phyloP scores from a whole-genome alignment of 2,329 filamentous ascomycete genomes.

The Diaporthe citri region DNA sequence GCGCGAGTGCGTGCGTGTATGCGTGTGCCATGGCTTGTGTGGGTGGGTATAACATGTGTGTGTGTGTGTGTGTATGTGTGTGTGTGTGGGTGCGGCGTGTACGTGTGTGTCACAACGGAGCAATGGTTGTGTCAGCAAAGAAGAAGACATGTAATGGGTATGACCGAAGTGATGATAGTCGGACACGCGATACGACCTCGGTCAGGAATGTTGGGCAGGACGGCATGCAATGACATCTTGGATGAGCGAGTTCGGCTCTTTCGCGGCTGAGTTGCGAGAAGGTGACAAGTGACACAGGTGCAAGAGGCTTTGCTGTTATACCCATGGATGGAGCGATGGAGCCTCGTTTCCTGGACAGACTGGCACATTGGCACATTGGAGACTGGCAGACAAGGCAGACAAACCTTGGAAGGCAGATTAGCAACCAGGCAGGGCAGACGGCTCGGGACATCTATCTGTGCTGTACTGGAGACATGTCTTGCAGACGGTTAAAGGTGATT shows the following conservation, averaged over 20 bases:
- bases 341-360: neutral
- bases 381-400: neutral
- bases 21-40: neutral
- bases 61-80: neutral
- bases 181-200: slow-evolving; percentile 8
- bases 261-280: neutral
- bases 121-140: neutral
- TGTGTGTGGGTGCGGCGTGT: slow-evolving; percentile 10
- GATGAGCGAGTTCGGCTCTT: neutral
- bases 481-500: slow-evolving; percentile 9
- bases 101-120: slow-evolving; percentile 4
- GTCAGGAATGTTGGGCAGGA: slow-evolving; percentile 2
- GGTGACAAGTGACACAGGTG: neutral
- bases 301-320: neutral
- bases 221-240: slow-evolving; percentile 24
- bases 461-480: slow-evolving; percentile 11
- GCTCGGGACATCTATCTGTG: neutral
- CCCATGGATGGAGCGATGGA: neutral
- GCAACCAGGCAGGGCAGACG: neutral
- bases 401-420: neutral
- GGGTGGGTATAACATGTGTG: too few relatives aligned
- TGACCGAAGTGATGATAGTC: neutral
- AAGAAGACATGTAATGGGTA: neutral
- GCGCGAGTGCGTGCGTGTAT: neutral
- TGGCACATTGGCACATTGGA: neutral